A percentile compares a stretch with the other conserved stretches of the same genome.
These are phyloP conservation scores for Lignosus rhinocerotis DNA, from an alignment of 1,284 basidiomycete genomes.

Conservation along the genomic window DNA sequence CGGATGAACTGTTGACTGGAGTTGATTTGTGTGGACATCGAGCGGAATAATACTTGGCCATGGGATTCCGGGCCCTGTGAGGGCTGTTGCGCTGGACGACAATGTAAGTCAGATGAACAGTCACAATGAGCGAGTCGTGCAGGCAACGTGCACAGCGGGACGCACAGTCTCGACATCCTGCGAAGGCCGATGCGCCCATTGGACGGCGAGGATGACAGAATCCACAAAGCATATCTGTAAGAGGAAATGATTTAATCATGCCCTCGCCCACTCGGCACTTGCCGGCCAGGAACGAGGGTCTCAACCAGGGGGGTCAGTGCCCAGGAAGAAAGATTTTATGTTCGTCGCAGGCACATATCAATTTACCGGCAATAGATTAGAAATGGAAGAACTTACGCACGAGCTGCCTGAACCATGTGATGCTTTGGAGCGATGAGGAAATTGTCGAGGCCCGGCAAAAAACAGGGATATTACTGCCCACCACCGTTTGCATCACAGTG, in stretches of 20 bases:
- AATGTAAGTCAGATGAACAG: background rate
- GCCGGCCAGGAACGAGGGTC: constrained; percentile 20
- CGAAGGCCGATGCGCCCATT: background rate
- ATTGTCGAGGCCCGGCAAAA: too few species aligned
- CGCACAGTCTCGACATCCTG: background rate
- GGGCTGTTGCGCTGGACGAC: background rate
- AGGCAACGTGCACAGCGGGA: constrained; percentile 9
- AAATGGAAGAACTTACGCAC: too few species aligned
- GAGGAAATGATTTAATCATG: constrained; percentile 8
- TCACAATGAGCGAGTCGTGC: constrained; percentile 3
- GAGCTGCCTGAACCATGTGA: too few species aligned
- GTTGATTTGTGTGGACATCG: constrained; percentile 3
- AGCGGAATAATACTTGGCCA: background rate
- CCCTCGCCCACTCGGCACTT: constrained; percentile 2
- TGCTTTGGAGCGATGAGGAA: too few species aligned
- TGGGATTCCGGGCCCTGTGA: background rate
- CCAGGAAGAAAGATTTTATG: background rate
- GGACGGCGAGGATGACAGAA: background rate
- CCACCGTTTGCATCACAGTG: too few species aligned
- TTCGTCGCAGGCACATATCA: too few species aligned
- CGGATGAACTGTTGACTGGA: constrained; percentile 1
- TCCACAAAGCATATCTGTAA: background rate
- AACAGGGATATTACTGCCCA: too few species aligned
- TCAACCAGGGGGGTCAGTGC: background rate
- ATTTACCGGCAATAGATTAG: too few species aligned